Percentiles rank a stretch among this genome's conserved stretches.
phyloP scores from a whole-genome alignment of 192 early-diverging fungal genomes.

The Irineochytrium annulatum region DNA sequence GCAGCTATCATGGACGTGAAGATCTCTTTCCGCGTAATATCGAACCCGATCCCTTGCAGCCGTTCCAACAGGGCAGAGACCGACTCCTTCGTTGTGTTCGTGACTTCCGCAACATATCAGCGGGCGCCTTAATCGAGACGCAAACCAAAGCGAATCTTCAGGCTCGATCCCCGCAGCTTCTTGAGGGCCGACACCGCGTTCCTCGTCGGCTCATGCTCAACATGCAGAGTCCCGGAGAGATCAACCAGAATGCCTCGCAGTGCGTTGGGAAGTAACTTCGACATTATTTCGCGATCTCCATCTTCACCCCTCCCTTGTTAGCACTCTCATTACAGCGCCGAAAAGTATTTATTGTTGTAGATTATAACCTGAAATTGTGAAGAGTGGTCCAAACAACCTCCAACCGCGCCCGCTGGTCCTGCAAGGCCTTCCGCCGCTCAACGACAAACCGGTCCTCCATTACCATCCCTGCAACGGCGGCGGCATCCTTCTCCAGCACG shows the following conservation, averaged over 20 bases:
- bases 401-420: conserved; percentile 33
- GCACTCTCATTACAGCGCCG: too few species aligned
- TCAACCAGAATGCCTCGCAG: conserved; percentile 77
- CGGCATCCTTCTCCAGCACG: conserved; percentile 34
- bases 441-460: conserved; percentile 34
- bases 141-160: not conserved
- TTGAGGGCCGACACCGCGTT: conserved; percentile 63
- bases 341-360: too few species aligned
- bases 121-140: not conserved
- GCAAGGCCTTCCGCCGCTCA: conserved; percentile 26
- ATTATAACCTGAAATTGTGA: conserved; percentile 35
- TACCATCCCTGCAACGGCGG: conserved; percentile 24
- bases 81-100: conserved; percentile 84
- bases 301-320: too few species aligned
- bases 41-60: conserved; percentile 64
- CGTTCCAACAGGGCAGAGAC: conserved; percentile 49
- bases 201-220: conserved; percentile 61
- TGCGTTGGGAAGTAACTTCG: too few species aligned
- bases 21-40: conserved; percentile 55
- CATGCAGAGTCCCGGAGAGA: conserved; percentile 74
- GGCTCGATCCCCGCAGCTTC: conserved; percentile 44
- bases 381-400: conserved; percentile 34
- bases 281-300: too few species aligned
- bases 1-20: conserved; percentile 82
- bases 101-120: conserved; percentile 37